Evolutionary conservation across 2,329 filamentous ascomycete genomes (phyloP).

Genomic region (Chaetomium strumarium): DNA sequence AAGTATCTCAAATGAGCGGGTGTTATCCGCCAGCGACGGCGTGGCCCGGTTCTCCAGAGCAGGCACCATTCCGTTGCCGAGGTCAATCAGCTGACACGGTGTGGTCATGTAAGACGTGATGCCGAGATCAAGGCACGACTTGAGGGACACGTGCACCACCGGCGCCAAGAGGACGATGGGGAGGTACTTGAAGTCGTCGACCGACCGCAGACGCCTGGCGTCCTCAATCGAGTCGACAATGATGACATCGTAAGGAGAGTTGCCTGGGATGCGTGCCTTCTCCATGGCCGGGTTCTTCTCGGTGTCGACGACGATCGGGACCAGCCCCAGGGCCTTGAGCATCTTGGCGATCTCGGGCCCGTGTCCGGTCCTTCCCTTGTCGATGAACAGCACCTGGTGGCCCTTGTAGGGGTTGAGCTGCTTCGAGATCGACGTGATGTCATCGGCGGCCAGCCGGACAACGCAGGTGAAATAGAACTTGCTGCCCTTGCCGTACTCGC

Average conservation of each 20-base stretch:
- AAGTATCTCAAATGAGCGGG: conserved; percentile 90
- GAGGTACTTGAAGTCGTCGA: conserved; percentile 96
- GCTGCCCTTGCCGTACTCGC: conserved; percentile 83
- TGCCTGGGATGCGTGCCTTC: conserved; percentile 43
- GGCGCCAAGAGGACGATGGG: conserved; percentile 90
- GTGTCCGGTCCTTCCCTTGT: conserved; percentile 76
- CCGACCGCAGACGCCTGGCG: conserved; percentile 74
- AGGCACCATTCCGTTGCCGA: conserved; percentile 93
- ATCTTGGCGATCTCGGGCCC: conserved; percentile 72
- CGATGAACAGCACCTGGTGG: conserved; percentile 89
- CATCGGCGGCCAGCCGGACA: conserved; percentile 76
- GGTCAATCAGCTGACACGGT: conserved; percentile 85
- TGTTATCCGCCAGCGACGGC: conserved; percentile 86
- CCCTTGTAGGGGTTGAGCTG: conserved; percentile 86
- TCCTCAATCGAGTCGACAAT: conserved; percentile 92
- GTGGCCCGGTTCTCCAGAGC: conserved; percentile 90
- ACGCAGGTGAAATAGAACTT: conserved; percentile 95
- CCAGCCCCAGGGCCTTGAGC: conserved; percentile 71
- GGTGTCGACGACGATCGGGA: conserved; percentile 79
- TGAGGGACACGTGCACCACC: conserved; percentile 82
- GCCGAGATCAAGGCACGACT: conserved; percentile 87
- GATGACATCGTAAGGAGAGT: conserved; percentile 82
- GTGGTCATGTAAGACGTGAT: conserved; percentile 99
- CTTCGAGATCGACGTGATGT: conserved; percentile 70
- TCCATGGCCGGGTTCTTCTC: conserved; percentile 57